A percentile compares a stretch with the other conserved stretches of the same genome.
These are phyloP conservation scores for Coniochaeta hoffmannii DNA, from an alignment of 2,329 filamentous ascomycete species.

Conservation along the genomic window DNA sequence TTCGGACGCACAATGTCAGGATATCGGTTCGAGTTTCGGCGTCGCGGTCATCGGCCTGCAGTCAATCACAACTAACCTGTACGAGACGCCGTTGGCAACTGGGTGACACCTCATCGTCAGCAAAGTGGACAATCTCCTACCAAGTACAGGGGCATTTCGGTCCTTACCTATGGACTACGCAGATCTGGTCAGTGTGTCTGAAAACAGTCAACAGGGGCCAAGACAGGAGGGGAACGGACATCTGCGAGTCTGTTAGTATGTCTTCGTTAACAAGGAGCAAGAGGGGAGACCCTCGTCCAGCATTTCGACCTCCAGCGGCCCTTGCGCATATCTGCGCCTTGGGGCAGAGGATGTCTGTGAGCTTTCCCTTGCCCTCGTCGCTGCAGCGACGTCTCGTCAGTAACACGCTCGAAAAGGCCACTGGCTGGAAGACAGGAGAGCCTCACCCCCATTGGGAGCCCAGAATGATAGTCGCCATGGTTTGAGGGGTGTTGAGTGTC, in stretches of 20 bases:
- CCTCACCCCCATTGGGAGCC: conserved; percentile 53
- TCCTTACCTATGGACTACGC: no score
- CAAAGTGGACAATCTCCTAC: conserved; percentile 1
- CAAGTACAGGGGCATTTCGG: not conserved
- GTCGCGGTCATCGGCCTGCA: not conserved
- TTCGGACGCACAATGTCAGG: conserved; percentile 11
- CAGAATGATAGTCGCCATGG: conserved; percentile 48
- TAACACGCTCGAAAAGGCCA: not conserved
- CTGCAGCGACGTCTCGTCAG: conserved; percentile 10
- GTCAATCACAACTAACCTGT: conserved; percentile 10
- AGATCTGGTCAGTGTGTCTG: conserved; percentile 47
- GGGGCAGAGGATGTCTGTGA: conserved; percentile 48
- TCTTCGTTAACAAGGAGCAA: no score
- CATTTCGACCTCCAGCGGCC: conserved; percentile 33
- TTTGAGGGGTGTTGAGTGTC: conserved; percentile 1
- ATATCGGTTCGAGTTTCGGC: no score
- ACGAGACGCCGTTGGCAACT: conserved; percentile 27
- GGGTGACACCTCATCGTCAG: conserved; percentile 10
- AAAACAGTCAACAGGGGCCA: no score
- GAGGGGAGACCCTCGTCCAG: no score
- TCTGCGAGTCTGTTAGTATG: no score
- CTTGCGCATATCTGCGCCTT: conserved; percentile 48
- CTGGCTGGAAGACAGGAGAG: not conserved
- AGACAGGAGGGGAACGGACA: no score
- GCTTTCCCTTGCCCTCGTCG: conserved; percentile 36